Conservation (phyloP, 208 protist species). For the Entamoeba invadens region DNA sequence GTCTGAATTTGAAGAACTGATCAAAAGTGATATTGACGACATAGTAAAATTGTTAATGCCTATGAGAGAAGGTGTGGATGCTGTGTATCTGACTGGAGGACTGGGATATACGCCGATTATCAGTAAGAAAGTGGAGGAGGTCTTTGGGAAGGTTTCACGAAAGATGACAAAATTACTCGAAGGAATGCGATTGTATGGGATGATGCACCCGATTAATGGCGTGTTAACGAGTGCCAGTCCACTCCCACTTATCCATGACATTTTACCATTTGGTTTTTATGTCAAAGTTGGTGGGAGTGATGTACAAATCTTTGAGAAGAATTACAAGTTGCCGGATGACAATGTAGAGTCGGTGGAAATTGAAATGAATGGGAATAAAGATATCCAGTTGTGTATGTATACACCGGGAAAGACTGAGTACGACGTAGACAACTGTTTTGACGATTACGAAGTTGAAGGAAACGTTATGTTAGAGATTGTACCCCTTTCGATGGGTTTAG, state of each 20-base stretch:
- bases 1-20: background rate
- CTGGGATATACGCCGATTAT: background rate
- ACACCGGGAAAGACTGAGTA: background rate
- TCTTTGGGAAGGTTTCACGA: background rate
- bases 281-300: background rate
- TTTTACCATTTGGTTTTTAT: background rate
- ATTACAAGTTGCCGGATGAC: background rate
- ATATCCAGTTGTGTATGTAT: background rate
- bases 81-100: background rate
- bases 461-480: background rate
- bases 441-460: background rate
- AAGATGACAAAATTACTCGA: background rate
- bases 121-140: background rate
- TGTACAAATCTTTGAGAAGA: background rate
- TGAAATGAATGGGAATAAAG: background rate
- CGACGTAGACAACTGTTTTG: background rate
- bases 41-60: background rate
- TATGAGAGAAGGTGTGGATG: background rate
- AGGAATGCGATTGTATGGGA: background rate
- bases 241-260: background rate
- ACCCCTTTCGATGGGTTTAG: background rate
- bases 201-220: background rate
- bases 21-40: background rate
- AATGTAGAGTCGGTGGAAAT: background rate
- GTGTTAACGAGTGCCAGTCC: background rate